Evolutionary conservation across 2,329 filamentous ascomycete genomes (phyloP), one percentile per base, ranked within the genome.

Genomic region (Cladosporium cucumerinum): DNA sequence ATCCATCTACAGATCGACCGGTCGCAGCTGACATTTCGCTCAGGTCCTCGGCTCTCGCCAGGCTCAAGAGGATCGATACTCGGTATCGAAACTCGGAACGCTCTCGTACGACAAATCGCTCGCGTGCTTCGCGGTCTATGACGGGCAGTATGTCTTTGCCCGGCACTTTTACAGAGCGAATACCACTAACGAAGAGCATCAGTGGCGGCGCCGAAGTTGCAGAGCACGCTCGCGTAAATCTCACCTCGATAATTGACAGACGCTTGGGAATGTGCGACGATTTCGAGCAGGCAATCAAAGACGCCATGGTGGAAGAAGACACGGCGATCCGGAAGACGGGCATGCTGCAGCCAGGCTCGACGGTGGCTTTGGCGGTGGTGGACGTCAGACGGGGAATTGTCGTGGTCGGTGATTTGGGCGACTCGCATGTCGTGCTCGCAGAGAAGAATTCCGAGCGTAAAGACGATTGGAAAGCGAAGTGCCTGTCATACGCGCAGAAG

Each of bases 141-240:
- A 62, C 26, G 60, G 60, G 16, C 60, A 62, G 60, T 55, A 55
- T 46, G 60, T 30, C 3, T 21, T 8, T 28, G 6, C 12, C 6
- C 1, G 11, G 32, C 18, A n/a, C 25, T 8, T 18, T 21, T 18
- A n/a, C n/a, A 54, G 8, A 11, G 16, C 14, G 21, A 14, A n/a
- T 5, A 14, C 5, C 8, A 43, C 25, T 55, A 46, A 54, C 25
- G 14, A 16, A 4, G 1, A 34, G 12, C 12, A 26, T 6, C 36
- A 62, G 60, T 46, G 60, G 60, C 25, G 60, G 60, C 11, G 34
- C 60, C 32, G 60, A 62, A 46, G 60, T 62, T 3, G 60, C 60
- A 6, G 60, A 62, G 14, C 60, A 62, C 34, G 60, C 60, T 4
- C 21, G 26, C 18, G n/a, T 32, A 7, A 62, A 62, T n/a, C 60